Conservation (phyloP, 2,329 filamentous ascomycete genomes). For the Furcasterigmium furcatum region DNA sequence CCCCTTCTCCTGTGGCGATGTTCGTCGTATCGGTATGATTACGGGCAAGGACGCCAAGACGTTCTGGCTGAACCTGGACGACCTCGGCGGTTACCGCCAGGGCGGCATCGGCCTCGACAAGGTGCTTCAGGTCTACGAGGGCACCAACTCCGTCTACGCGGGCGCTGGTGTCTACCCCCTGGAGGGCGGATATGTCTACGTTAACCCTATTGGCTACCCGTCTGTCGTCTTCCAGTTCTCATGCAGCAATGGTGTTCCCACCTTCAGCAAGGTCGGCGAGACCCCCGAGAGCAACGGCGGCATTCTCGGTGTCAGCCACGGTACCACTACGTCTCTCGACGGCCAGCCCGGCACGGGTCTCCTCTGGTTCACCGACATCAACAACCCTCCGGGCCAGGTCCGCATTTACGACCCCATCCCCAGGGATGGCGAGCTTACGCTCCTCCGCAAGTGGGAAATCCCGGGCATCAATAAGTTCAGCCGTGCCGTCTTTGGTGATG, state of each 20-base stretch:
- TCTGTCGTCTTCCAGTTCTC: conserved; percentile 57
- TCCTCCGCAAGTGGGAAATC: conserved; percentile 49
- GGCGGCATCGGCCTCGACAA: conserved; percentile 31
- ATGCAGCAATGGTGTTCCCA: conserved; percentile 44
- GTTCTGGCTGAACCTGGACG: conserved; percentile 38
- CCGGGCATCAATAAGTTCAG: conserved; percentile 53
- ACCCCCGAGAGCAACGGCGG: conserved; percentile 46
- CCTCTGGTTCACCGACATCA: conserved; percentile 53
- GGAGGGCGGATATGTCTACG: conserved; percentile 46
- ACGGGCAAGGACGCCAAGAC: conserved; percentile 49
- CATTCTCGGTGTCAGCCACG: conserved; percentile 53
- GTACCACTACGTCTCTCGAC: conserved; percentile 52
- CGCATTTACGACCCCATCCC: conserved; percentile 51
- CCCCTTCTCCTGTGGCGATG: conserved; percentile 37
- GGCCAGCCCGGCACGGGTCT: conserved; percentile 52
- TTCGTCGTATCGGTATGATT: conserved; percentile 44
- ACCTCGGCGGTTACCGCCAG: conserved; percentile 36
- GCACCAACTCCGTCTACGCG: conserved; percentile 41
- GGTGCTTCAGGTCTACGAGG: conserved; percentile 40
- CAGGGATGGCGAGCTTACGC: conserved; percentile 37
- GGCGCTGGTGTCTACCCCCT: conserved; percentile 44
- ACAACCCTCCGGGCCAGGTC: conserved; percentile 40
- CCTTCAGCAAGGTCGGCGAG: conserved; percentile 50
- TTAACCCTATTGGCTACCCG: conserved; percentile 46
- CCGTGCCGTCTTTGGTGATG: conserved; percentile 55